Evolutionary conservation across 108 stramenopile genomes (phyloP).

Genomic region (Cyclotella distinguenda): DNA sequence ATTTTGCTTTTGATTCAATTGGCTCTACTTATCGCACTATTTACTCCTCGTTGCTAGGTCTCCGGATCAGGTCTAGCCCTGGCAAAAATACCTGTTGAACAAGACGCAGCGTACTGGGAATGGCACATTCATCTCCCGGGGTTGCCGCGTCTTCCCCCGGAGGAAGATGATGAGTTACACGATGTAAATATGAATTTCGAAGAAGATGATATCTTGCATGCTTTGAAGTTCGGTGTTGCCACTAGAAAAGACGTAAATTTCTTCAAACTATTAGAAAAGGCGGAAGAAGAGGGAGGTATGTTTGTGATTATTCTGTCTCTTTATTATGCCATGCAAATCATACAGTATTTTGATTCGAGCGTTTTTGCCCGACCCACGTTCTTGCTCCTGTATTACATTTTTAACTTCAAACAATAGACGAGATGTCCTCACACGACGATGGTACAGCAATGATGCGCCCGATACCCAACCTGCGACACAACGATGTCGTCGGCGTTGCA

Average conservation of each 20-base stretch:
- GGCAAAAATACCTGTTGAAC: slow-evolving; percentile 66
- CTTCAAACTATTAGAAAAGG: slow-evolving; percentile 53
- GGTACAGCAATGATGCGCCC: slow-evolving; percentile 70
- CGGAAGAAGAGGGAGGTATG: slow-evolving; percentile 53
- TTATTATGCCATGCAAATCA: too few relatives aligned
- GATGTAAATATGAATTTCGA: slow-evolving; percentile 38
- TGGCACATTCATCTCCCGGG: slow-evolving; percentile 59
- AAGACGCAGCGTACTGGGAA: slow-evolving; percentile 91
- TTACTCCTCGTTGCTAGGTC: slow-evolving; percentile 7
- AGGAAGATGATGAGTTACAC: slow-evolving; percentile 28
- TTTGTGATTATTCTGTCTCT: neutral
- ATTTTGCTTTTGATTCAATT: neutral
- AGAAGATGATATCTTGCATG: slow-evolving; percentile 36
- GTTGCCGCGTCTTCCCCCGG: slow-evolving; percentile 20
- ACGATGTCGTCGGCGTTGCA: slow-evolving; percentile 76
- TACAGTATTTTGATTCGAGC: neutral
- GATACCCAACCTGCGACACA: slow-evolving; percentile 58
- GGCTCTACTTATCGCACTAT: neutral
- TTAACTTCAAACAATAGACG: slow-evolving; percentile 1
- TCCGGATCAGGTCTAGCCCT: slow-evolving; percentile 72
- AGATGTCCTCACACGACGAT: slow-evolving; percentile 33
- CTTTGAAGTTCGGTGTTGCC: slow-evolving; percentile 73
- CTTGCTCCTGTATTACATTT: neutral
- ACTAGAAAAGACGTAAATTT: slow-evolving; percentile 71
- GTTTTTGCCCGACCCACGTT: neutral